Evolutionary conservation across 192 early-diverging fungal genomes (phyloP).

Genomic region (Rhizophagus sp.): DNA sequence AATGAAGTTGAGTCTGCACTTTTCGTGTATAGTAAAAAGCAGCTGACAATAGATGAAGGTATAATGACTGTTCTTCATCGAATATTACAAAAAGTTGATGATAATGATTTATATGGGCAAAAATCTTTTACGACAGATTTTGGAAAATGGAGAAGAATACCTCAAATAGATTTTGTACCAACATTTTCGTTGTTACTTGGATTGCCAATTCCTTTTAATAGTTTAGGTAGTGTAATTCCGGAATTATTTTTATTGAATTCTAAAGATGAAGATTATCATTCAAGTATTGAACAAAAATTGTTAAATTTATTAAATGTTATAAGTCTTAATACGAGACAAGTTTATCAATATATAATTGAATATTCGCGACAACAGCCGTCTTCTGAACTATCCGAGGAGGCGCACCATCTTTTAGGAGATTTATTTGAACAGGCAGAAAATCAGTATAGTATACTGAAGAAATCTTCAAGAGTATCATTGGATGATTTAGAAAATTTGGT

Average conservation of each 20-base stretch:
- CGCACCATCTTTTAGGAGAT: constrained; percentile 36
- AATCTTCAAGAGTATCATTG: background rate
- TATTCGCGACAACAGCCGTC: constrained; percentile 57
- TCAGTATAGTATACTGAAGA: constrained; percentile 33
- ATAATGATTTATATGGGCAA: background rate
- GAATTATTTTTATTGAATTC: constrained; percentile 67
- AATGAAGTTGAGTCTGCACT: constrained; percentile 85
- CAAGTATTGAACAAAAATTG: constrained; percentile 32
- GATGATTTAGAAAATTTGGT: constrained; percentile 35
- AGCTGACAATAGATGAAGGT: background rate
- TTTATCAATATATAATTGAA: constrained; percentile 60
- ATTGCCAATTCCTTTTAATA: constrained; percentile 91
- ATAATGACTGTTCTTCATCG: constrained; percentile 14
- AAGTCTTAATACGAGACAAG: constrained; percentile 67
- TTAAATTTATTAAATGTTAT: constrained; percentile 53
- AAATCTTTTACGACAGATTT: constrained; percentile 28
- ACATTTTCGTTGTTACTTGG: constrained; percentile 80
- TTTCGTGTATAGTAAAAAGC: constrained; percentile 74
- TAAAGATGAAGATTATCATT: background rate
- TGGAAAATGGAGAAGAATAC: constrained; percentile 61
- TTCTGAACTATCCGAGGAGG: constrained; percentile 53
- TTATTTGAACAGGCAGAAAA: constrained; percentile 36
- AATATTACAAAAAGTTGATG: constrained; percentile 36
- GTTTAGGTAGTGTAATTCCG: constrained; percentile 85
- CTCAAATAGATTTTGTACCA: constrained; percentile 92